Conservation (phyloP, 2,329 filamentous ascomycete genomes). For the Pestalotiopsis sp. region DNA sequence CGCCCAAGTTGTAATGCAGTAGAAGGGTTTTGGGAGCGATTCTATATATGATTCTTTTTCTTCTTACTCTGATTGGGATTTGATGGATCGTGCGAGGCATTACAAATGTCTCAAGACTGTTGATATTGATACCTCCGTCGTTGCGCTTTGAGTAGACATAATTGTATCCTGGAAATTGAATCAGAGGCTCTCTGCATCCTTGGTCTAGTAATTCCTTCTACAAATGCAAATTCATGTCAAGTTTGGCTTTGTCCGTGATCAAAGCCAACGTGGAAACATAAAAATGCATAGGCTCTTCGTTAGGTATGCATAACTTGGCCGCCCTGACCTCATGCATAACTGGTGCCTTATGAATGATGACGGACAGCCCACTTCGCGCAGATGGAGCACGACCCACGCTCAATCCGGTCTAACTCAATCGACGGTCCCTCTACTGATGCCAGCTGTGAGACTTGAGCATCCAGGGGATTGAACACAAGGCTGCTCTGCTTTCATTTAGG, state of each 20-base stretch:
- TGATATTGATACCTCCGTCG: background rate
- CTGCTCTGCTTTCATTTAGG: background rate
- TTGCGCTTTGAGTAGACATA: background rate
- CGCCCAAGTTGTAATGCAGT: background rate
- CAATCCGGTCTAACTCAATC: conserved; percentile 4
- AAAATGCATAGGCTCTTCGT: background rate
- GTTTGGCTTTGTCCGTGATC: background rate
- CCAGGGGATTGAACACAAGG: conserved; percentile 5
- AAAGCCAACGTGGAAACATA: background rate
- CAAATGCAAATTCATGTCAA: background rate
- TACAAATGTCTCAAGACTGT: background rate
- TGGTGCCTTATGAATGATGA: background rate
- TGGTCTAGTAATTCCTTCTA: background rate
- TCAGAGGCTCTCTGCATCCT: background rate
- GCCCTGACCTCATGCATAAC: background rate
- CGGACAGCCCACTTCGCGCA: conserved; percentile 3
- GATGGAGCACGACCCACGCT: conserved; percentile 5
- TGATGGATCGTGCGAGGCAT: background rate
- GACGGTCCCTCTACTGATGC: conserved; percentile 5
- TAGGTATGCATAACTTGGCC: background rate
- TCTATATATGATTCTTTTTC: background rate
- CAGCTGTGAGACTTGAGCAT: conserved; percentile 11
- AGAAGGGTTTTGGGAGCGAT: background rate
- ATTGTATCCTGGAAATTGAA: too few species aligned
- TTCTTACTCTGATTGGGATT: background rate